Base-by-base conservation (phyloP, 129 eudicot species). In the Sambucus nigra region DNA sequence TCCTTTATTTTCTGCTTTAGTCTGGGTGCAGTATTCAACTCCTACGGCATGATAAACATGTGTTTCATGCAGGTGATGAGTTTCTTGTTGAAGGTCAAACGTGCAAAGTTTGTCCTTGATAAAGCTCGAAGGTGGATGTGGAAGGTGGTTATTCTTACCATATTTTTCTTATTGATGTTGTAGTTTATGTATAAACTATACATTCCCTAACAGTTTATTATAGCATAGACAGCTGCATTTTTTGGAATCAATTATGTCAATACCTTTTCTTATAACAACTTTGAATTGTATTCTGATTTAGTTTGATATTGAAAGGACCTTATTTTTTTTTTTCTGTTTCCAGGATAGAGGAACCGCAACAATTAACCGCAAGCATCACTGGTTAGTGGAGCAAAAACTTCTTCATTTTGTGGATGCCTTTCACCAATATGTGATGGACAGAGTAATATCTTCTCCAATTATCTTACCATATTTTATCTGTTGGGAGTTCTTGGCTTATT, bases 371-470 rank as follows among this genome's bases (percentile, higher is more conserved):
- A 86, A 92, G 65, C 95, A 64, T 64, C 84, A 80, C 64, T 86
- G 89, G 96, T 69, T 92, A 61, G 89, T 92, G 72, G 91, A 82
- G 76, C 96, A 92, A 67, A 92, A 92, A 60, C 84, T 92, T 42
- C 88, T 92, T 33, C 94, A 92, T 64, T 92, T 92, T 46, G 94
- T 92, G 57, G 99, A 92, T 71, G 99, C 96, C 35, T 92, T 92
- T 75, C 99, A 92, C 73, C 99, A 86, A 73, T 92, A 92, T 66
- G 96, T 92, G 59, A 92, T 92, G 99, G 99, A 92, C 77, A 86
- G 96, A 52, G 99, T 91, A 91, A 75, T 26, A 19, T 40, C 56
- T 24, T 44, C 53, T 65, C 35, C 51, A 14, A 54, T 51, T 56
- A 50, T 32, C 5, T 7, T 19, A 3, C n/a, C 15, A 10, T 32